Base-by-base conservation (phyloP, 2,329 filamentous ascomycete species). In the Aureobasidium sp. region DNA sequence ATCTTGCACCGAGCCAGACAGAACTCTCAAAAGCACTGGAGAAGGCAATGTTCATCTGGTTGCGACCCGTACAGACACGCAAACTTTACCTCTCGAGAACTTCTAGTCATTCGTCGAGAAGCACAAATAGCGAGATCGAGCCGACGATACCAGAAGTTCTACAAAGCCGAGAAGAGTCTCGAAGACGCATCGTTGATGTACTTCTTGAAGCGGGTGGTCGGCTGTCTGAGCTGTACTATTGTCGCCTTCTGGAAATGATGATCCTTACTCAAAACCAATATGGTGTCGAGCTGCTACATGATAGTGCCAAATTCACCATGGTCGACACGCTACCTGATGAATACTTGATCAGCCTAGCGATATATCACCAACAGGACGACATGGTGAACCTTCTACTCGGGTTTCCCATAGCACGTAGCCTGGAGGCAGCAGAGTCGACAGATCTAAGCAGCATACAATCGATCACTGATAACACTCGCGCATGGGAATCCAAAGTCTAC, bases 181-280 rank as follows among this genome's bases (percentile, higher is more conserved):
- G 29, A n/a, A 47, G 33, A 19, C 55, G 43, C 10, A 47, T 58
- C 19, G 42, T 49, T 10, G 43, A 58, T 17, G 23, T 58, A 21
- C 55, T 58, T 40, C 25, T 58, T 17, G 43, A 47, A n/a, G 31
- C 42, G 4, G 55, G 55, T 6, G 55, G 40, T n/a, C 55, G 55
- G 9, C n/a, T 58, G 7, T 58, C 55, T 11, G 55, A 58, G 17
- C 23, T 47, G 11, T 58, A 58, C 19, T 58, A 58, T 19, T 58
- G 55, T 40, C 55, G 55, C 2, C 43, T 58, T n/a, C 23, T 58
- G 15, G 55, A 58, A 17, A 58, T 58, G 55, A 58, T 40, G 43
- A 58, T 58, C 17, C 43, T 58, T 17, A 47, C 43, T 33, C 29
- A 58, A 8, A 58, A 58, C 13, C 8, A 23, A 13, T 58, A 43